Percentiles rank a stretch among this genome's conserved stretches.
Evolutionary conservation across 1,139 yeast genomes (phyloP).

Genomic region (Saccharomyces hybrid): DNA sequence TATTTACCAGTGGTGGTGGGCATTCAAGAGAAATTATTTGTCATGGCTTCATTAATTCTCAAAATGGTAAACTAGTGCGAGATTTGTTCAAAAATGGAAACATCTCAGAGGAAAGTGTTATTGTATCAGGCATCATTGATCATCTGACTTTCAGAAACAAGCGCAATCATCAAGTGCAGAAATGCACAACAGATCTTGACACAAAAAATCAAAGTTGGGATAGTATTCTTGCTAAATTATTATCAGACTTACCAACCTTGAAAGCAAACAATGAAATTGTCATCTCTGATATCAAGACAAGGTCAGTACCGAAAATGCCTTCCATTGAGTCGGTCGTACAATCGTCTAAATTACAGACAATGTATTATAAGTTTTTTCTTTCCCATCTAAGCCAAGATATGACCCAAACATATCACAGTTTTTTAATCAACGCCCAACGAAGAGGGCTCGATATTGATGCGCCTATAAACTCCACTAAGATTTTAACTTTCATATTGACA

Average conservation of each 20-base stretch:
- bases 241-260: neutral
- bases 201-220: constrained; percentile 8
- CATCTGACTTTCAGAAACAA: constrained; percentile 31
- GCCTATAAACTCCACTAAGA: constrained; percentile 39
- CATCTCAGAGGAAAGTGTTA: constrained; percentile 25
- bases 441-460: constrained; percentile 44
- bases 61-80: constrained; percentile 26
- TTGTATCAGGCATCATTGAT: constrained; percentile 61
- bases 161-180: constrained; percentile 23
- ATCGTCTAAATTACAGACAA: constrained; percentile 50
- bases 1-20: constrained; percentile 40
- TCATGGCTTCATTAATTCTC: constrained; percentile 43
- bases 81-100: neutral
- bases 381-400: constrained; percentile 32
- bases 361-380: constrained; percentile 45
- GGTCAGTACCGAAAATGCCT: constrained; percentile 41
- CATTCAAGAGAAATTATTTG: constrained; percentile 52
- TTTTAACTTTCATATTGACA: constrained; percentile 35
- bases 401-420: constrained; percentile 19
- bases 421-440: constrained; percentile 41
- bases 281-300: constrained; percentile 55
- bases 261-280: constrained; percentile 23
- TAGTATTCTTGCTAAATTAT: neutral
- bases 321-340: constrained; percentile 40
- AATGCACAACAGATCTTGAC: constrained; percentile 29